phyloP scores from a whole-genome alignment of 768 basidiomycete genomes.

The Galerina marginata region DNA sequence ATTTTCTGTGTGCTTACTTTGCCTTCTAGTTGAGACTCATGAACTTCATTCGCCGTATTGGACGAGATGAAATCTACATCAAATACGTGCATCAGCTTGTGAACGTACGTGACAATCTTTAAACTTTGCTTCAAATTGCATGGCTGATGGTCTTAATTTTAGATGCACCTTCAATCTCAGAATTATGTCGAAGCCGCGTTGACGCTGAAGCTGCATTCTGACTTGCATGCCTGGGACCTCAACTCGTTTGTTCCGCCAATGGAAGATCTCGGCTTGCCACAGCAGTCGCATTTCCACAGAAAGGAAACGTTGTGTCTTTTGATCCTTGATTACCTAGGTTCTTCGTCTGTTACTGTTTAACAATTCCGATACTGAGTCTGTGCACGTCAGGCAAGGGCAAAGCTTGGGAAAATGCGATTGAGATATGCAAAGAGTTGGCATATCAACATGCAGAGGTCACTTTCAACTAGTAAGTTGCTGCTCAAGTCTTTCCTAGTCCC shows the following conservation, averaged over 20 bases:
- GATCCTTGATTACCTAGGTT: constrained; percentile 93
- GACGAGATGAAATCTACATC: constrained; percentile 92
- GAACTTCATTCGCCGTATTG: constrained; percentile 93
- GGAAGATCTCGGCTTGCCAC: constrained; percentile 88
- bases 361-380: constrained; percentile 1
- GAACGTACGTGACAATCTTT: constrained; percentile 58
- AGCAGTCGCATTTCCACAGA: constrained; percentile 92
- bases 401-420: constrained; percentile 95
- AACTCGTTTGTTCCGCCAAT: constrained; percentile 83
- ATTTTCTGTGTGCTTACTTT: constrained; percentile 13
- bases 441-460: constrained; percentile 88
- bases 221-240: constrained; percentile 90
- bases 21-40: constrained; percentile 74
- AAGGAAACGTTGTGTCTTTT: constrained; percentile 92
- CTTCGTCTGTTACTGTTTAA: constrained; percentile 14
- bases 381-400: constrained; percentile 82
- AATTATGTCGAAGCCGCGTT: constrained; percentile 94
- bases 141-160: constrained; percentile 24
- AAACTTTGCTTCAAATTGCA: background rate
- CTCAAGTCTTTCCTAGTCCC: background rate
- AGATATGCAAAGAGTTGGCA: constrained; percentile 91
- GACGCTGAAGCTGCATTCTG: constrained; percentile 92
- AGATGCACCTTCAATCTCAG: constrained; percentile 90
- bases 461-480: constrained; percentile 78
- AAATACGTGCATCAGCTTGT: constrained; percentile 96